Base-by-base conservation (phyloP, 305 asterid species). In the Ruellia speciosa region DNA sequence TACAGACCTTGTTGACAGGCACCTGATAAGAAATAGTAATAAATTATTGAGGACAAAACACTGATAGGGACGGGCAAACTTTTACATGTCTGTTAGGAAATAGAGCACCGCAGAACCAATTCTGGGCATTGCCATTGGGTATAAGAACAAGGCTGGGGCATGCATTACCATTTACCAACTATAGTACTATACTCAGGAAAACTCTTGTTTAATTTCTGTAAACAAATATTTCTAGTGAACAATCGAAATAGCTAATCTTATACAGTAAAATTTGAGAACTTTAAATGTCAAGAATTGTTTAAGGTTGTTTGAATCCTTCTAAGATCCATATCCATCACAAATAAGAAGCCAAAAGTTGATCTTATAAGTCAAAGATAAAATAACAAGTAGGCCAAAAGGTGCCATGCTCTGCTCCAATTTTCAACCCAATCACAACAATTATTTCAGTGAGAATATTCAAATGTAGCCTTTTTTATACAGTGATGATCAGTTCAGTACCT, bases 1-100 rank as follows among this genome's bases (percentile, higher is more conserved):
- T 88, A 51, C 49, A 80, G 76, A 82, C 95, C 89, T 86, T 88
- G 72, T 70, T 86, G 70, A 93, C 99, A 31, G 99, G 97, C 74
- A 90, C 77, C 97, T 90, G 90, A 63, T 55, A 72, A 58, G 35
- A 69, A 62, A 65, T 52, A 74, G 46, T 52, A 72, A 58, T 18
- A 62, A 50, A 46, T 35, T 67, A 56, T 52, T 55, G 64, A 64
- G 48, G 46, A 39, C 20, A 66, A 56, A 56, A n/a, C n/a, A n/a
- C n/a, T n/a, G n/a, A n/a, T n/a, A n/a, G n/a, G n/a, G n/a, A n/a
- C n/a, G n/a, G n/a, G n/a, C n/a, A 52, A 28, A 10, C 10, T 52
- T 6, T 14, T 37, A 10, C n/a, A 17, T 40, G 14, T 62, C 28
- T 39, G 40, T 49, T 16, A 40, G 51, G 45, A 54, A 52, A 16